Evolutionary conservation across 2,329 filamentous ascomycete genomes (phyloP).

Genomic region (Shiraia bambusicola): DNA sequence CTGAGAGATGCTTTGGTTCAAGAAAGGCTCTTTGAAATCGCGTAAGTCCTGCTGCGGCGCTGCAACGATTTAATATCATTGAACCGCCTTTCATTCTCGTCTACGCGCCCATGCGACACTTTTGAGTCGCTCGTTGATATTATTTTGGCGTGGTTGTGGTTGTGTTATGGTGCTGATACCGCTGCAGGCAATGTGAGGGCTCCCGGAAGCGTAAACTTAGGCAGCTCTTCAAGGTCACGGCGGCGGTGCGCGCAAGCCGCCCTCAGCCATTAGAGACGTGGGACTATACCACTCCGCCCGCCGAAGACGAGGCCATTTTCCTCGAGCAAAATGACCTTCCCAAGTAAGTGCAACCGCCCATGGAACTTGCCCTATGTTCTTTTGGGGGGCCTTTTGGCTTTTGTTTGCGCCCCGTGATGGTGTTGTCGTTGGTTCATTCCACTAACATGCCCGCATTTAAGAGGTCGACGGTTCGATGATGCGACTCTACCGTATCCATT

Average conservation of each 20-base stretch:
- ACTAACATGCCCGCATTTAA: conserved; percentile 39
- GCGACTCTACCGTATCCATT: conserved; percentile 50
- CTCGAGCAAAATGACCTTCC: conserved; percentile 60
- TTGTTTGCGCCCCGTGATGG: conserved; percentile 7
- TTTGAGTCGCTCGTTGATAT: conserved; percentile 44
- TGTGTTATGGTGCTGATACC: conserved; percentile 29
- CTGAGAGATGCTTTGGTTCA: conserved; percentile 45
- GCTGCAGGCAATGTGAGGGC: conserved; percentile 57
- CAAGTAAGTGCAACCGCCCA: conserved; percentile 50
- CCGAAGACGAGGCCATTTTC: conserved; percentile 56
- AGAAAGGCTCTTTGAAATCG: conserved; percentile 47
- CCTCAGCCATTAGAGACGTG: conserved; percentile 57
- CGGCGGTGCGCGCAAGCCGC: conserved; percentile 57
- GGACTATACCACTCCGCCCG: conserved; percentile 55
- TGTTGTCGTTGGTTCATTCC: conserved; percentile 29
- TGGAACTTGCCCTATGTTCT: conserved; percentile 3
- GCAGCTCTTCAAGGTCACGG: conserved; percentile 80
- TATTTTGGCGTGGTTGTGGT: conserved; percentile 42
- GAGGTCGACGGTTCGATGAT: conserved; percentile 60
- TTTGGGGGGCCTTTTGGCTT: background rate
- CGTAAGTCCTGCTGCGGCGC: conserved; percentile 40
- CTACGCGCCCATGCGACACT: conserved; percentile 39
- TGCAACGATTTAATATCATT: conserved; percentile 28
- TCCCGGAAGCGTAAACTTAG: conserved; percentile 90
- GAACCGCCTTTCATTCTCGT: conserved; percentile 31